Conservation (phyloP, 2,329 filamentous ascomycete species). For the Plenodomus lindquistii region DNA sequence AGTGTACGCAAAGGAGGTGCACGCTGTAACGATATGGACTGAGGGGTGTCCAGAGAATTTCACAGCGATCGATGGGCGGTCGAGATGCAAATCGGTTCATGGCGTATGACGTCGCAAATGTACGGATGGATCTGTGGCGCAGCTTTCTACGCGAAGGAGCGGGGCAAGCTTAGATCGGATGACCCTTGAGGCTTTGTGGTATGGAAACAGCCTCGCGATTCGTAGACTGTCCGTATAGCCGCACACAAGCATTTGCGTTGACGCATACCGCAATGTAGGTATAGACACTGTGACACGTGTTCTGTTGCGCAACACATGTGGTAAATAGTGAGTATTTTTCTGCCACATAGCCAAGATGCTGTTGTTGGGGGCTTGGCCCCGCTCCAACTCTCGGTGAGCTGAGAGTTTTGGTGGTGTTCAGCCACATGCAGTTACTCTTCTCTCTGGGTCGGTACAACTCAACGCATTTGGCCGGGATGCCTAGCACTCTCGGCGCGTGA, state of each 20-base stretch:
- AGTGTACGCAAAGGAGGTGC: neutral
- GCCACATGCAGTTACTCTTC: too few species aligned
- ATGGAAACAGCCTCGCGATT: neutral
- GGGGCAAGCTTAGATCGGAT: slow-evolving; percentile 23
- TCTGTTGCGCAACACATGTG: slow-evolving; percentile 15
- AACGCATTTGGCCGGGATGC: neutral
- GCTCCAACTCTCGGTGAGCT: neutral
- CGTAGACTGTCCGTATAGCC: neutral
- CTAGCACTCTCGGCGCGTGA: neutral
- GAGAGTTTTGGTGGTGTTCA: neutral
- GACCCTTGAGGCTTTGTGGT: neutral
- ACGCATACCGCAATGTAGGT: slow-evolving; percentile 9
- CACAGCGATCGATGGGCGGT: neutral
- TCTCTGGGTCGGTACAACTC: too few species aligned
- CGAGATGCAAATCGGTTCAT: neutral
- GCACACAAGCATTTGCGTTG: slow-evolving; percentile 14
- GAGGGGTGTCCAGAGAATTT: neutral
- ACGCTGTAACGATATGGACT: neutral
- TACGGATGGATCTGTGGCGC: slow-evolving; percentile 29
- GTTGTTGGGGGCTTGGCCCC: too few species aligned
- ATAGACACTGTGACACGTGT: slow-evolving; percentile 1
- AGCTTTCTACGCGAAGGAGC: slow-evolving; percentile 25
- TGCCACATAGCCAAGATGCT: neutral
- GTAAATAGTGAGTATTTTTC: neutral
- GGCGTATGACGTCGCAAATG: slow-evolving; percentile 33